Percentiles rank a stretch among this genome's conserved stretches.
These are phyloP conservation scores for Fusarium mangiferae DNA, from an alignment of 2,329 filamentous ascomycete species.

Conservation along the genomic window DNA sequence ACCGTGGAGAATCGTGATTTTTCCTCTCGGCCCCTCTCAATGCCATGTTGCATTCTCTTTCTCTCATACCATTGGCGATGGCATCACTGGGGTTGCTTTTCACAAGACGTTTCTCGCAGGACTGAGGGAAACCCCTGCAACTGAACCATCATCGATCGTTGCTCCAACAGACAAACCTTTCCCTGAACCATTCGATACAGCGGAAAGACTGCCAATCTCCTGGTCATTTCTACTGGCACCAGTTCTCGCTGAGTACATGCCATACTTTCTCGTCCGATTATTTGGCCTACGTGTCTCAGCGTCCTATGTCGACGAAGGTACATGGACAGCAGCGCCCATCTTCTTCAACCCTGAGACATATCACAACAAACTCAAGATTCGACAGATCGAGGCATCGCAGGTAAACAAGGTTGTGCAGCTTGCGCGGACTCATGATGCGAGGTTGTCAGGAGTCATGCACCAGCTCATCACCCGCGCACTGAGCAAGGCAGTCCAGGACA, in stretches of 20 bases:
- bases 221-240: slow-evolving; percentile 40
- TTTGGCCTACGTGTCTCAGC: slow-evolving; percentile 26
- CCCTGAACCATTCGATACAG: slow-evolving; percentile 36
- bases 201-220: slow-evolving; percentile 37
- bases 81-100: slow-evolving; percentile 34
- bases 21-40: slow-evolving; percentile 10
- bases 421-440: slow-evolving; percentile 34
- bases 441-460: slow-evolving; percentile 31
- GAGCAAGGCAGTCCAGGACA: slow-evolving; percentile 27
- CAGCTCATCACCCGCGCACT: slow-evolving; percentile 37
- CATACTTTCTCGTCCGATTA: slow-evolving; percentile 24
- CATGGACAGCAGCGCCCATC: slow-evolving; percentile 32
- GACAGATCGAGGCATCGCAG: slow-evolving; percentile 18
- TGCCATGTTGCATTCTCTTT: slow-evolving; percentile 38
- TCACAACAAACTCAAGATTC: slow-evolving; percentile 27
- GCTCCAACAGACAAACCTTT: slow-evolving; percentile 12
- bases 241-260: slow-evolving; percentile 25
- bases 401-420: slow-evolving; percentile 13
- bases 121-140: not conserved
- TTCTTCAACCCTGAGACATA: slow-evolving; percentile 17
- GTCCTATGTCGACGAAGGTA: slow-evolving; percentile 23
- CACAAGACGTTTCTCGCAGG: slow-evolving; percentile 37
- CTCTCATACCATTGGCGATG: slow-evolving; percentile 41
- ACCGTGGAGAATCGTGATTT: slow-evolving; percentile 38
- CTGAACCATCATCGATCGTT: not conserved